Percentiles rank a stretch among this genome's conserved stretches.
Conservation (phyloP, 305 asterid genomes). For the Fraxinus albicans region DNA sequence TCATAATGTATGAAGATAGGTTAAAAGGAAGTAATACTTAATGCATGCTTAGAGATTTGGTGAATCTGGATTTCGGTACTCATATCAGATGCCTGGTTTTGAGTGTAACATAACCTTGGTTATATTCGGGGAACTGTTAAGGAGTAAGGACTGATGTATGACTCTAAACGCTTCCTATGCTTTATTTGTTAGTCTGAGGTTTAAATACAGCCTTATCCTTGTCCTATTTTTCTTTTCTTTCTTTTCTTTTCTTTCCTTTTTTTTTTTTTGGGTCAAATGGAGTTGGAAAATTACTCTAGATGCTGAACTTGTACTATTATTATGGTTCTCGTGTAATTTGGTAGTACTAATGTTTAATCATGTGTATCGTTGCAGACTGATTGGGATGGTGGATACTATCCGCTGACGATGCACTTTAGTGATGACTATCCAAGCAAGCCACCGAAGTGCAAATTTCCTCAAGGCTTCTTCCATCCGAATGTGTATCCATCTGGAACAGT, state of each 20-base stretch:
- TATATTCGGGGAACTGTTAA: background rate
- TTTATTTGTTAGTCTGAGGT: background rate
- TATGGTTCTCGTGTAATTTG: background rate
- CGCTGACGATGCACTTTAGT: constrained; percentile 46
- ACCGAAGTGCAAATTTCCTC: constrained; percentile 58
- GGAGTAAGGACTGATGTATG: background rate
- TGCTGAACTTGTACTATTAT: background rate
- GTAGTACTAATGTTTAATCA: background rate
- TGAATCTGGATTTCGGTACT: background rate
- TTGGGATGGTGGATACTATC: constrained; percentile 60
- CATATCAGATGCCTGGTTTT: background rate
- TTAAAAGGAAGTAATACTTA: background rate
- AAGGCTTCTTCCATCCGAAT: constrained; percentile 64
- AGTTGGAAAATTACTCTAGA: background rate
- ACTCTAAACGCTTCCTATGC: background rate
- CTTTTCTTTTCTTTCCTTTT: too few species aligned
- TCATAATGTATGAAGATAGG: background rate
- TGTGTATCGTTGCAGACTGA: constrained; percentile 39
- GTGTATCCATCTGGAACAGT: constrained; percentile 61
- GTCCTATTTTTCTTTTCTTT: too few species aligned
- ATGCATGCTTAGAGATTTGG: background rate
- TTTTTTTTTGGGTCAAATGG: background rate
- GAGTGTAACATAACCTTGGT: background rate
- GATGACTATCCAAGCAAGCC: constrained; percentile 66
- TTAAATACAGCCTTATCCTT: background rate